Evolutionary conservation across 331 rosid genomes (phyloP).

Genomic region (Acacia pycnantha): DNA sequence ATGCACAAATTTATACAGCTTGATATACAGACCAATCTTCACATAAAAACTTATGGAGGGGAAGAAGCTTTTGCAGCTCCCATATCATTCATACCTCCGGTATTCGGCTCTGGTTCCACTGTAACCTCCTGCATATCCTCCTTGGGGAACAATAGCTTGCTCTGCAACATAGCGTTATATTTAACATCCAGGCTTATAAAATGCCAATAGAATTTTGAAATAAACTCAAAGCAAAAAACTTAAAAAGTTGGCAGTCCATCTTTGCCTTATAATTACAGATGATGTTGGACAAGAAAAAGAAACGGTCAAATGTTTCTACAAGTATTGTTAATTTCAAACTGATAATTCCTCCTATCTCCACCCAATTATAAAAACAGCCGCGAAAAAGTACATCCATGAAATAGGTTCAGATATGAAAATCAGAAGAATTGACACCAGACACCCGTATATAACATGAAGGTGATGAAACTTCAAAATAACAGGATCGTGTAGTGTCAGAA

Average conservation of each 20-base stretch:
- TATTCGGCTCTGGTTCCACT: constrained; percentile 44
- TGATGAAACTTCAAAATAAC: not conserved
- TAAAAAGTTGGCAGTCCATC: not conserved
- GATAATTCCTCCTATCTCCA: not conserved
- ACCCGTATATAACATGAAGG: not conserved
- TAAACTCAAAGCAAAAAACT: constrained; percentile 16
- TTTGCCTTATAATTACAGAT: constrained; percentile 5
- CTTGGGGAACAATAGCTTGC: constrained; percentile 66
- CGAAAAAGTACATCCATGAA: not conserved
- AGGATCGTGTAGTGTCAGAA: not conserved
- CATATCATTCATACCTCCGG: constrained; percentile 50
- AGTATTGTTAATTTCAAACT: not conserved
- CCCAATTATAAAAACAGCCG: not conserved
- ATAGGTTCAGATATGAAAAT: not conserved
- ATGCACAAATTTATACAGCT: constrained; percentile 11
- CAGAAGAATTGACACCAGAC: not conserved
- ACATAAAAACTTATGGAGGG: not conserved
- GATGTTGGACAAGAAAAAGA: not conserved
- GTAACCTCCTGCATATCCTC: constrained; percentile 58
- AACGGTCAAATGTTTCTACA: constrained; percentile 7
- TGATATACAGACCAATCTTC: not conserved
- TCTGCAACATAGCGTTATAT: constrained; percentile 43
- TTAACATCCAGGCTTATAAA: constrained; percentile 16
- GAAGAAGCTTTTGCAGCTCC: not conserved
- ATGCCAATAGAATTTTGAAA: not conserved